phyloP scores from a whole-genome alignment of 139 green algal genomes.

The Dunaliella primolecta region DNA sequence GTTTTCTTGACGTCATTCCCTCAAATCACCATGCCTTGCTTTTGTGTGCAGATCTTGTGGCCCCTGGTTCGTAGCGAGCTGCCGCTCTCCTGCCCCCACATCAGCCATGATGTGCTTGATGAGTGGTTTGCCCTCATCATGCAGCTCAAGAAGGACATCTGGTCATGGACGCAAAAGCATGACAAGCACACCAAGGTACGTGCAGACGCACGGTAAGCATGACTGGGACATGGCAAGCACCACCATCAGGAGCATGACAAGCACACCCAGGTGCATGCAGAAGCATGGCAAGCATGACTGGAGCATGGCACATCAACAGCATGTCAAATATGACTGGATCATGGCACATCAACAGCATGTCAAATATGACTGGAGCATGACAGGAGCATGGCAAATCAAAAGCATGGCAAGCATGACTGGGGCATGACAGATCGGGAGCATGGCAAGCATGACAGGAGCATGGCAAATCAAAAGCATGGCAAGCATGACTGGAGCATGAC shows the following conservation, averaged over 20 bases:
- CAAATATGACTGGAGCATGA: not conserved
- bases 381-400: no score
- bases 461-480: conserved; percentile 38
- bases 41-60: conserved; percentile 37
- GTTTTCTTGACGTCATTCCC: no score
- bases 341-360: conserved; percentile 53
- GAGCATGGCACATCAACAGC: not conserved
- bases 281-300: conserved; percentile 45
- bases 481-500: not conserved
- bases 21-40: no score
- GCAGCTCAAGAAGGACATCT: conserved; percentile 37
- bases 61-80: conserved; percentile 65
- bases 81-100: conserved; percentile 35
- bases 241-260: not conserved
- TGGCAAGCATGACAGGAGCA: conserved; percentile 75
- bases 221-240: not conserved
- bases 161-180: conserved; percentile 54
- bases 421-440: not conserved
- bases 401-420: conserved; percentile 56
- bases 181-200: conserved; percentile 76
- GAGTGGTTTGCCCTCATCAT: conserved; percentile 35
- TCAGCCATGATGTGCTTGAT: conserved; percentile 22
- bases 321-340: conserved; percentile 70
- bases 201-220: not conserved
- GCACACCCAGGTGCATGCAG: not conserved